Conservation (phyloP, 768 basidiomycete genomes). For the Termitomyces heimii region DNA sequence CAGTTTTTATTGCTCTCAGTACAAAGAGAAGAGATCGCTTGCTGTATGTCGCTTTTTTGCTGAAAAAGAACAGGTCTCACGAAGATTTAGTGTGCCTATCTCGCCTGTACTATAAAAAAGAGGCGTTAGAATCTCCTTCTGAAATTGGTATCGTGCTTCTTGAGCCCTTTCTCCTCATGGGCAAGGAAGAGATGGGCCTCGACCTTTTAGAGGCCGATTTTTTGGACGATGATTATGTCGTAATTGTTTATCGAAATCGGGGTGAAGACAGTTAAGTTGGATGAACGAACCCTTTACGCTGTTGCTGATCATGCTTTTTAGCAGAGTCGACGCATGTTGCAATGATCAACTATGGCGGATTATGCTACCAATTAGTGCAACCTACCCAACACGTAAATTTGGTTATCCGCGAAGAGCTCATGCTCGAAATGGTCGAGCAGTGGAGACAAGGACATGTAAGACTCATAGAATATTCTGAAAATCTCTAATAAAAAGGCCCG, state of each 20-base stretch:
- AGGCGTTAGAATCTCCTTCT: conserved; percentile 29
- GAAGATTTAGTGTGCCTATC: conserved; percentile 46
- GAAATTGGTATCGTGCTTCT: conserved; percentile 47
- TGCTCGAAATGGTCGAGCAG: conserved; percentile 46
- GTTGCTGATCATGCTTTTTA: conserved; percentile 30
- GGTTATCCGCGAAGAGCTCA: conserved; percentile 60
- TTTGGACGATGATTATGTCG: conserved; percentile 69
- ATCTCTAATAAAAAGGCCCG: conserved; percentile 22
- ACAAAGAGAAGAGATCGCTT: conserved; percentile 31
- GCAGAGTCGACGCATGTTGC: conserved; percentile 55
- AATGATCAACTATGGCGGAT: conserved; percentile 54
- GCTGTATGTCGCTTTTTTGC: conserved; percentile 34
- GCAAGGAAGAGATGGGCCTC: conserved; percentile 33
- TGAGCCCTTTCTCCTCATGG: conserved; percentile 44
- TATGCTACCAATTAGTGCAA: conserved; percentile 52
- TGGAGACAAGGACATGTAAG: conserved; percentile 64
- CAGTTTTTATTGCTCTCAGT: conserved; percentile 51
- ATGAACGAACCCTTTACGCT: conserved; percentile 16
- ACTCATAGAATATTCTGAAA: conserved; percentile 15
- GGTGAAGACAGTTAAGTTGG: conserved; percentile 41
- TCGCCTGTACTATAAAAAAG: conserved; percentile 43
- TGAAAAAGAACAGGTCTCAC: conserved; percentile 14
- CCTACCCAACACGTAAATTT: conserved; percentile 45
- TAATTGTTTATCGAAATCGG: conserved; percentile 55
- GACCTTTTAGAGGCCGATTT: conserved; percentile 66